A percentile compares a stretch with the other conserved stretches of the same genome.
Evolutionary conservation across 2,329 filamentous ascomycete genomes (phyloP).

Genomic region (Balansia obtecta): DNA sequence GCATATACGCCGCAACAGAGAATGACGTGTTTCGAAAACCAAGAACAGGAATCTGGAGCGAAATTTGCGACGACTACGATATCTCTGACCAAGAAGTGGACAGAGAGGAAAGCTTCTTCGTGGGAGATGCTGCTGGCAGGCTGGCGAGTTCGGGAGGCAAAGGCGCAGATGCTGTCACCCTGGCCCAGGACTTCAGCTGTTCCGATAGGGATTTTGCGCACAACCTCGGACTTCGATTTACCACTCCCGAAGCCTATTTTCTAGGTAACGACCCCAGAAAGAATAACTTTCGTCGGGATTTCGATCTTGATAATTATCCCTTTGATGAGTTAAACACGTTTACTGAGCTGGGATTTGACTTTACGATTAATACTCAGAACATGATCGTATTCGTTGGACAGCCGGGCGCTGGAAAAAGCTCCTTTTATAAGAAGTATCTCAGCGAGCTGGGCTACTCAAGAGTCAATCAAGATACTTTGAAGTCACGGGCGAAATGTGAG

Average conservation of each 20-base stretch:
- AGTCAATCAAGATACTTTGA: conserved; percentile 83
- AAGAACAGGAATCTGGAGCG: conserved; percentile 75
- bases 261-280: conserved; percentile 49
- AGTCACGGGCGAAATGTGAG: conserved; percentile 58
- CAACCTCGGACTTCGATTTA: conserved; percentile 69
- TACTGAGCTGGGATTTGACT: conserved; percentile 24
- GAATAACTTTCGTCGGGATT: conserved; percentile 49
- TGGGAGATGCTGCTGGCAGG: conserved; percentile 73
- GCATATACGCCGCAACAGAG: conserved; percentile 74
- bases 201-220: conserved; percentile 69
- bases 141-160: conserved; percentile 23
- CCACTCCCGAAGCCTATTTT: conserved; percentile 90
- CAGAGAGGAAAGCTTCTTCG: conserved; percentile 61
- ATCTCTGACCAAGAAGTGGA: conserved; percentile 51
- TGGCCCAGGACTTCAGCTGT: conserved; percentile 49
- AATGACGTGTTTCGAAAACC: conserved; percentile 82
- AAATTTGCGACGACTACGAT: conserved; percentile 45
- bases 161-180: conserved; percentile 10
- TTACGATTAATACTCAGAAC: conserved; percentile 55
- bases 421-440: conserved; percentile 71
- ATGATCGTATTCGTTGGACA: conserved; percentile 80
- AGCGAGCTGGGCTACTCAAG: conserved; percentile 69
- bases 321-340: conserved; percentile 19
- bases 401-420: conserved; percentile 84
- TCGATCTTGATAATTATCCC: conserved; percentile 53